These are phyloP conservation scores for Clavariopsis aquatica DNA, from an alignment of 495 filamentous ascomycete genomes.

Conservation along the genomic window DNA sequence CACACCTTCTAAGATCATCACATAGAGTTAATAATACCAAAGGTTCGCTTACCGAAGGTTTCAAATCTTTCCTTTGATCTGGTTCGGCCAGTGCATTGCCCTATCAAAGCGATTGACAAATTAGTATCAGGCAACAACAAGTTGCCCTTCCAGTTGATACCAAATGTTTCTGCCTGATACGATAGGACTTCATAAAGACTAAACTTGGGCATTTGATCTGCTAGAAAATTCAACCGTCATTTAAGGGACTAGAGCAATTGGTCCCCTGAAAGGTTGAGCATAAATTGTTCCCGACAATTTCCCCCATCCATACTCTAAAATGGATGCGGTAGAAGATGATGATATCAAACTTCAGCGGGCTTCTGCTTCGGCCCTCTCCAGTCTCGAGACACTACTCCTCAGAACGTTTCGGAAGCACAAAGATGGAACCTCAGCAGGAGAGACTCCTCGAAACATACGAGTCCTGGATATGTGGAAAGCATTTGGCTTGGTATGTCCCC, in stretches of 20 bases:
- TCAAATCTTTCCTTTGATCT: background rate
- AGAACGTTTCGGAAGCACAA: slow-evolving; percentile 36
- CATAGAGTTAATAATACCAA: background rate
- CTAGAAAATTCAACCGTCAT: background rate
- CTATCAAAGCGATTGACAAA: background rate
- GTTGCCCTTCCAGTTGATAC: no score
- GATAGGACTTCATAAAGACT: no score
- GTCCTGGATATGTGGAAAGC: slow-evolving; percentile 38
- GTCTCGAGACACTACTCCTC: slow-evolving; percentile 36
- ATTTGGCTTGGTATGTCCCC: slow-evolving; percentile 38
- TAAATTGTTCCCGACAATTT: background rate
- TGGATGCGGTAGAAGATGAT: slow-evolving; percentile 42
- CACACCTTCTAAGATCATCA: background rate
- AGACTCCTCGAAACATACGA: slow-evolving; percentile 35
- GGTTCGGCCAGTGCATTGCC: background rate
- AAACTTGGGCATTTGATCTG: background rate
- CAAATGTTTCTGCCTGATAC: no score
- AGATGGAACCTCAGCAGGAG: slow-evolving; percentile 5
- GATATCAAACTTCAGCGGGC: slow-evolving; percentile 43
- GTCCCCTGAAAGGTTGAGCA: background rate
- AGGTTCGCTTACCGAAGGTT: background rate
- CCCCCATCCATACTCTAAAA: slow-evolving; percentile 5
- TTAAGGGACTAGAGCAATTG: background rate
- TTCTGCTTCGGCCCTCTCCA: slow-evolving; percentile 35
- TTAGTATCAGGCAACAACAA: no score